Conservation (phyloP, 2,329 filamentous ascomycete genomes). For the Hymenoscyphus fraxineus region DNA sequence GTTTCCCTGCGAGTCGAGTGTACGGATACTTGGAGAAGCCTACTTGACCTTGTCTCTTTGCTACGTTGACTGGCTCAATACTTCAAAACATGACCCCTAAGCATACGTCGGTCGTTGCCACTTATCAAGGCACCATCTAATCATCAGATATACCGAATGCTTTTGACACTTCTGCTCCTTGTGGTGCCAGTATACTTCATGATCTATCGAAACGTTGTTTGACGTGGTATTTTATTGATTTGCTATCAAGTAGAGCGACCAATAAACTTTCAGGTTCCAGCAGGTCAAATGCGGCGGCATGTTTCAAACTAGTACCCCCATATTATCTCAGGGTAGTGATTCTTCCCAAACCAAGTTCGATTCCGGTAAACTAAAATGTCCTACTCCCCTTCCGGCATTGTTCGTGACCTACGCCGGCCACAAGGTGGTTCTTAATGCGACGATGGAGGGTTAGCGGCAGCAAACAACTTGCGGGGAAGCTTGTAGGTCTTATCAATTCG, state of each 20-base stretch:
- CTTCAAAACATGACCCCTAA: neutral
- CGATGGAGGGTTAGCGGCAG: neutral
- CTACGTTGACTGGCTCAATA: neutral
- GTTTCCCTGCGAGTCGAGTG: neutral
- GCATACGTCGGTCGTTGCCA: neutral
- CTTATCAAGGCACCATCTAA: too few relatives aligned
- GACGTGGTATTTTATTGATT: neutral
- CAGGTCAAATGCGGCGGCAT: neutral
- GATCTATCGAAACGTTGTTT: neutral
- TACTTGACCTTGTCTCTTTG: neutral
- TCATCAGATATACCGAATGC: too few relatives aligned
- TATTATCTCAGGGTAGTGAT: neutral
- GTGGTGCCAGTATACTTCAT: neutral
- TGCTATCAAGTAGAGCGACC: neutral
- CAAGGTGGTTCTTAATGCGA: neutral
- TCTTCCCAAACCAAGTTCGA: neutral
- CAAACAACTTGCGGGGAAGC: constrained; percentile 9
- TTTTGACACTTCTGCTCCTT: neutral
- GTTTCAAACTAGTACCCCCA: neutral
- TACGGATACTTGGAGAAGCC: neutral
- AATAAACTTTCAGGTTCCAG: neutral
- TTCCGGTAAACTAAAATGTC: neutral
- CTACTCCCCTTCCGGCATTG: neutral
- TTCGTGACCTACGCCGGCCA: neutral
- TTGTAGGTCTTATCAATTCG: neutral